Percentiles rank a stretch among this genome's conserved stretches.
Evolutionary conservation across 257 asterid genomes (phyloP).

Genomic region (Henckelia pumila): DNA sequence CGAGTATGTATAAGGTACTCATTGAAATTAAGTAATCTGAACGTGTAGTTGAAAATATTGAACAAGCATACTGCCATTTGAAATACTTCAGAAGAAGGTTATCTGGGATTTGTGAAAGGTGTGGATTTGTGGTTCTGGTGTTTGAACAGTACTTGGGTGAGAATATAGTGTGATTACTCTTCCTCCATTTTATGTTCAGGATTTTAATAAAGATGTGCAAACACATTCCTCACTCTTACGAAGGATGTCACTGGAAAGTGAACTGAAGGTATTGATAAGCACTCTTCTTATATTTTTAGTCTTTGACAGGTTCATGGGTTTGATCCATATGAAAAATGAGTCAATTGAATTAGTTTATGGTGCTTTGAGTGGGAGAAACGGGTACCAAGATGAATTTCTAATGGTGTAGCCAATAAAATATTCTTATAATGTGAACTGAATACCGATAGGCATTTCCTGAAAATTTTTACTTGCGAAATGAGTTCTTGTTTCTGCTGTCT

Average conservation of each 20-base stretch:
- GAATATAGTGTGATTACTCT: slow-evolving; percentile 18
- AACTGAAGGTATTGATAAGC: slow-evolving; percentile 52
- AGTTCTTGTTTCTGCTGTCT: neutral
- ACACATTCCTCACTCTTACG: slow-evolving; percentile 80
- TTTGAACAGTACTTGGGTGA: slow-evolving; percentile 4
- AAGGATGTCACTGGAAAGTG: slow-evolving; percentile 69
- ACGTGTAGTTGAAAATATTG: neutral
- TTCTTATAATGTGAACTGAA: slow-evolving; percentile 4
- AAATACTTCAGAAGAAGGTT: neutral
- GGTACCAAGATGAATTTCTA: neutral
- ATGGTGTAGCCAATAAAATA: neutral
- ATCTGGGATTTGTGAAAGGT: slow-evolving; percentile 5
- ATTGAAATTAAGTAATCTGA: neutral
- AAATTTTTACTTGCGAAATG: neutral
- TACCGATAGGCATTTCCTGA: slow-evolving; percentile 9
- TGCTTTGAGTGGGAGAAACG: slow-evolving; percentile 14
- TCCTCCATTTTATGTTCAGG: slow-evolving; percentile 40
- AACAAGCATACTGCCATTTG: neutral
- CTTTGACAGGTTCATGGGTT: neutral
- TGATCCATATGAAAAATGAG: neutral
- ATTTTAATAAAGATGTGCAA: slow-evolving; percentile 42
- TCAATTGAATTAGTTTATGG: slow-evolving; percentile 19
- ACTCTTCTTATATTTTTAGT: neutral
- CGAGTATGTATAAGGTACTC: neutral
- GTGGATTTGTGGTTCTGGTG: neutral